Base-by-base conservation (phyloP, 2,329 filamentous ascomycete genomes). In the Aspergillus tanneri region DNA sequence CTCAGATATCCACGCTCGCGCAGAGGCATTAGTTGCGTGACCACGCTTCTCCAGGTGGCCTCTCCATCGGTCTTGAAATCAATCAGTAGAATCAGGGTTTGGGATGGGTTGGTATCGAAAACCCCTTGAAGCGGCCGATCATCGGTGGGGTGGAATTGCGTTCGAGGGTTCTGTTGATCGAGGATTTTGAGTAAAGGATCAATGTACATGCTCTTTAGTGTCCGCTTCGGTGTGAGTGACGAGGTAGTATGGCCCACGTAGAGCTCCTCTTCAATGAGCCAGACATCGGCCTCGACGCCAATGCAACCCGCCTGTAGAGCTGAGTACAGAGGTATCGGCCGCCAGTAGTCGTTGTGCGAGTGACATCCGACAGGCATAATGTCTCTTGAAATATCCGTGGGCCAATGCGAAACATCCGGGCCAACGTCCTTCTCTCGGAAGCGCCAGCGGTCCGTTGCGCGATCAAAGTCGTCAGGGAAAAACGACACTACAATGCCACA, bases 341-440 rank as follows among this genome's bases (percentile, higher is more conserved):
- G 76, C 78, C 77, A 81, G 62, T 82, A 82, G 60, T 82, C 79
- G 56, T 82, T 82, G 57, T 82, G 79, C 3, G 78, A 81, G 55
- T 82, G 79, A 50, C 77, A 81, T 24, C 67, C 69, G 10, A 78
- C 72, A 0, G 79, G 77, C 1, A 65, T 60, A 24, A 80, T 72
- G 49, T 77, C 75, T 18, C 70, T 72, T 3, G 77, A 79, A 52
- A 76, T 68, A 57, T 79, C 76, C 1, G 76, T 72, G 0, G 77
- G 72, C 71, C 70, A 75, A 47, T 61, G 65, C 9, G 46, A 53
- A 6, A 70, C 60, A 21, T 73, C 71, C 46, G 70, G 62, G 5
- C 67, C 65, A 44, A 66, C 61, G 12, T 65, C 66, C 18, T 71
- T 58, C 25, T 69, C 66, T 8, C 65, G 58, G 21, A 66, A 60